Evolutionary conservation across 345 rosid species (phyloP), one percentile per base, ranked within the genome.

Genomic region (Lepidium sativum): DNA sequence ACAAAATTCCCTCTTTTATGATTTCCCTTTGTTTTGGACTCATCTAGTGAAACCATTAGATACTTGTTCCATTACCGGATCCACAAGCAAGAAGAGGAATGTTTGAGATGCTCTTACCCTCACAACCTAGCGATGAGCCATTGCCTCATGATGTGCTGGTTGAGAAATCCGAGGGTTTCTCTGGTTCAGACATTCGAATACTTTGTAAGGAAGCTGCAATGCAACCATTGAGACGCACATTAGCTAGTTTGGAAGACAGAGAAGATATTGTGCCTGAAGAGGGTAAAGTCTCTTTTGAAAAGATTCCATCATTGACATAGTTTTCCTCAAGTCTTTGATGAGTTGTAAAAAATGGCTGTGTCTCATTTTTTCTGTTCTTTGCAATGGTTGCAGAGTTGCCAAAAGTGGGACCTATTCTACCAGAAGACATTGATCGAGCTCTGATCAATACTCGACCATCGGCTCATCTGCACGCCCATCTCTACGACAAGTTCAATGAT

Each of bases 51-150:
- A 67, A 52, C 5, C 53, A 6, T 56, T 64, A 89, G 99, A 94
- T 94, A 55, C 97, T 94, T 52, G 97, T 94, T 21, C 99, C 96
- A 51, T 88, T 94, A 67, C 99, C 97, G 6, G 97, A 90, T 58
- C 85, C 91, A 40, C 95, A 88, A 77, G 99, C 97, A 64, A 86
- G 99, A 82, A 81, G 80, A 74, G 88, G 95, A 45, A 94, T 94
- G 92, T 90, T 88, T 18, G 83, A 83, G 84, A 86, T 81, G 76
- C 96, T 94, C 35, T 70, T 94, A 56, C 92, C 87, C 1, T 54
- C 78, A 40, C 74, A 62, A 12, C 67, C 80, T 0, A 88, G 74
- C 1, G 83, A 87, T 41, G 84, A 80, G 51, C 71, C 71, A 64
- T 87, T 90, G 50, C 97, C 99, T 37, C 87, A 79, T 51, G 91